Evolutionary conservation across 768 basidiomycete species (phyloP).

Genomic region (Neoboletus subvelutipes): DNA sequence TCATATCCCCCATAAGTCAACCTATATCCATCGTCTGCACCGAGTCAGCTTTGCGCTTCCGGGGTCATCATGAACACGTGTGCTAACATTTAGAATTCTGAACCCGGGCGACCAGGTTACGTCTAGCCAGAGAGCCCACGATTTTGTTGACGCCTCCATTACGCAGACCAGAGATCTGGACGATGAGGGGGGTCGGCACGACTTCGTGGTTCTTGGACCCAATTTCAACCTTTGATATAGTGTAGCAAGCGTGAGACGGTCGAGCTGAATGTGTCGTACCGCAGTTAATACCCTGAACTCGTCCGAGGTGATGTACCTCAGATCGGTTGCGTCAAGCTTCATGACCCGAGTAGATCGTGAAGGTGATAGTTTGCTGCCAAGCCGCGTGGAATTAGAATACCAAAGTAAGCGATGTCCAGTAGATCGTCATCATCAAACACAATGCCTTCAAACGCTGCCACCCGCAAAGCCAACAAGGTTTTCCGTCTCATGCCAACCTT

Average conservation of each 20-base stretch:
- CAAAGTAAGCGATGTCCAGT: conserved; percentile 2
- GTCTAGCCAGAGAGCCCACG: conserved; percentile 86
- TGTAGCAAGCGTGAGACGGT: conserved; percentile 5
- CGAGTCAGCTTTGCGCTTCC: conserved; percentile 5
- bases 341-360: conserved; percentile 39
- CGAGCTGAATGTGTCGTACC: conserved; percentile 39
- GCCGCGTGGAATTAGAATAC: conserved; percentile 4
- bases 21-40: conserved; percentile 91
- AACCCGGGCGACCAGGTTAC: conserved; percentile 84
- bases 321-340: conserved; percentile 94
- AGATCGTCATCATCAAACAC: not conserved
- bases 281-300: conserved; percentile 97
- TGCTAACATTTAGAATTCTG: conserved; percentile 87
- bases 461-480: conserved; percentile 38
- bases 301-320: conserved; percentile 87
- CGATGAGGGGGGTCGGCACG: conserved; percentile 85
- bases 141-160: conserved; percentile 94
- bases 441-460: conserved; percentile 22
- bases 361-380: not conserved
- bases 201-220: conserved; percentile 98
- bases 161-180: conserved; percentile 89
- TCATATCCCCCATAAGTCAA: conserved; percentile 99
- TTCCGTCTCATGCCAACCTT: not conserved
- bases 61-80: not conserved
- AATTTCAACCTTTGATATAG: conserved; percentile 78